Evolutionary conservation across 768 basidiomycete genomes (phyloP).

Genomic region (Multifurca ochricompacta): DNA sequence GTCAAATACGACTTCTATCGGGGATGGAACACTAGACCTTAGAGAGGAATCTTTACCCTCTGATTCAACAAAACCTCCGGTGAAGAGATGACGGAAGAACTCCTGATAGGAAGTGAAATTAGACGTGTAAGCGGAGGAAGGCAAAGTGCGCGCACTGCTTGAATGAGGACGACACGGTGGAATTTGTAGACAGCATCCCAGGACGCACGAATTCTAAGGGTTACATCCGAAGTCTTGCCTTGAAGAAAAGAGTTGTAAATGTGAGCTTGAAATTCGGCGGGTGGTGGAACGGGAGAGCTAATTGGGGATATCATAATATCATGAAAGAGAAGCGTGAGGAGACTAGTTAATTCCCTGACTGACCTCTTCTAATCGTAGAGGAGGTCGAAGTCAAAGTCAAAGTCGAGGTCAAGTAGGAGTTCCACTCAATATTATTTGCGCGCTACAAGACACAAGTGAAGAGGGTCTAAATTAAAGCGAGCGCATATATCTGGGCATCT

Average conservation of each 20-base stretch:
- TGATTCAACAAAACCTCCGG: constrained; percentile 68
- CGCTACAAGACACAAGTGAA: too few relatives aligned
- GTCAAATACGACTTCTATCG: constrained; percentile 67
- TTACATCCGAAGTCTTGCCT: constrained; percentile 70
- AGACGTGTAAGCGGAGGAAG: neutral
- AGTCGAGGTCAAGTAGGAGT: too few relatives aligned
- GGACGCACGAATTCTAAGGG: constrained; percentile 56
- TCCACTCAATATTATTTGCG: too few relatives aligned
- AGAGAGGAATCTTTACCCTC: neutral
- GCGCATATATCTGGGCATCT: too few relatives aligned
- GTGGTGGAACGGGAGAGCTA: constrained; percentile 37
- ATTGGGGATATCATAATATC: constrained; percentile 35
- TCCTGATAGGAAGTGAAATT: constrained; percentile 39
- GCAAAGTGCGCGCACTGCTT: constrained; percentile 47
- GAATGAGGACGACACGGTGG: constrained; percentile 82
- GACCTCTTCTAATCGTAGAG: too few relatives aligned
- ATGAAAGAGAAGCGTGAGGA: constrained; percentile 22
- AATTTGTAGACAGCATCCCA: constrained; percentile 71
- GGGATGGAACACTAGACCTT: constrained; percentile 26
- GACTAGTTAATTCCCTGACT: neutral
- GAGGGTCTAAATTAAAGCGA: too few relatives aligned
- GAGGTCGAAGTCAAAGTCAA: too few relatives aligned
- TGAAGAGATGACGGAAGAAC: constrained; percentile 85
- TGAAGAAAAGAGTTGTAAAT: constrained; percentile 68
- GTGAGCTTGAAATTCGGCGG: constrained; percentile 61